Conservation (phyloP, 805 yeast species). For the Yarrowia deformans region DNA sequence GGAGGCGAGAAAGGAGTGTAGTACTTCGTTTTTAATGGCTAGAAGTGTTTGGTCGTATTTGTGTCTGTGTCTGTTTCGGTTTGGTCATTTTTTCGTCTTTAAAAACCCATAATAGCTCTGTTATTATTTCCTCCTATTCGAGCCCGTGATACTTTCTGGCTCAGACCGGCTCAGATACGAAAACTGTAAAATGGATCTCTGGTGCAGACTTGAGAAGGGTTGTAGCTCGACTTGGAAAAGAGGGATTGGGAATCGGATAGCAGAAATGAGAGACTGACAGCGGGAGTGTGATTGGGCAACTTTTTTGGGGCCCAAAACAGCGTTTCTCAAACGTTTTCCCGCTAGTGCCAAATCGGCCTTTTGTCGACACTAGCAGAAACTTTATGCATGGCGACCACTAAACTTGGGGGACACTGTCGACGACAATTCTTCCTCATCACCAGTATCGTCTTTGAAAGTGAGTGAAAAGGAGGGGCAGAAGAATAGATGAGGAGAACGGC, state of each 20-base stretch:
- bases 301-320: too few species aligned
- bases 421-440: conserved; percentile 26
- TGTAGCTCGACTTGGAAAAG: too few species aligned
- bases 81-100: too few species aligned
- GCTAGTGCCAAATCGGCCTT: conserved; percentile 15
- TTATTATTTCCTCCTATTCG: background rate
- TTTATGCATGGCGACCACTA: conserved; percentile 18
- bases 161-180: background rate
- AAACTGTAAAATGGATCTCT: background rate
- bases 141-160: conserved; percentile 9
- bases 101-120: too few species aligned
- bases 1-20: too few species aligned
- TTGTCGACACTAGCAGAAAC: conserved; percentile 3
- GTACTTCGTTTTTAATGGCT: too few species aligned
- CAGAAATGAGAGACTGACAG: too few species aligned
- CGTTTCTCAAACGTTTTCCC: background rate
- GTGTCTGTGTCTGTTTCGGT: too few species aligned
- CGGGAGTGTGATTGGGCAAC: too few species aligned
- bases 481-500: background rate
- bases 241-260: too few species aligned
- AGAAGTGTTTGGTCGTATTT: too few species aligned
- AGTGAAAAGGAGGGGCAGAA: background rate
- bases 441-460: conserved; percentile 37
- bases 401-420: conserved; percentile 19
- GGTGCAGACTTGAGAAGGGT: too few species aligned